Evolutionary conservation across 805 yeast genomes (phyloP).

Genomic region (Cyberlindnera japonica): DNA sequence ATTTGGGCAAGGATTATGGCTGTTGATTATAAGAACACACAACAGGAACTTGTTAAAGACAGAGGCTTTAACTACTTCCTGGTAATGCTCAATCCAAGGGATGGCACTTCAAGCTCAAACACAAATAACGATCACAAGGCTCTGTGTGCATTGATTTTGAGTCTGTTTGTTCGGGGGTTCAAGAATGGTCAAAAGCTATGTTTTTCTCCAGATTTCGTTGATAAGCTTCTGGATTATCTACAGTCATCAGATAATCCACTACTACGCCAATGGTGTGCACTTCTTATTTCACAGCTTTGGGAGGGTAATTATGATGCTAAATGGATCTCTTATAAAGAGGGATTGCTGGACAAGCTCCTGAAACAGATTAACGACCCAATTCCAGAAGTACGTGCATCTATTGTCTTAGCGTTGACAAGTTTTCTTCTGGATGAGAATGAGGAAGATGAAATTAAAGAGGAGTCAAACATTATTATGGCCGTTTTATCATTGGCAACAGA

Average conservation of each 20-base stretch:
- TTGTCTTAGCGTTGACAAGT: conserved; percentile 66
- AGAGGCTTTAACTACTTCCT: conserved; percentile 86
- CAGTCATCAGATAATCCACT: conserved; percentile 78
- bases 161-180: conserved; percentile 80
- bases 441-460: conserved; percentile 54
- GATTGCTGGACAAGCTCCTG: conserved; percentile 52
- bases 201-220: conserved; percentile 66
- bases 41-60: conserved; percentile 87
- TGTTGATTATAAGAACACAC: conserved; percentile 85
- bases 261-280: conserved; percentile 87
- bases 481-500: conserved; percentile 71
- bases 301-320: conserved; percentile 69
- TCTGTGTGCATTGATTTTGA: conserved; percentile 87
- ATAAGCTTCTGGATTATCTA: conserved; percentile 61
- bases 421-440: conserved; percentile 50
- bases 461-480: conserved; percentile 63
- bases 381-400: conserved; percentile 90
- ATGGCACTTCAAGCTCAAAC: conserved; percentile 16
- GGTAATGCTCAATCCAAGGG: conserved; percentile 59
- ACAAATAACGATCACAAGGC: conserved; percentile 74
- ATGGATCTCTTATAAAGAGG: conserved; percentile 63
- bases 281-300: conserved; percentile 76
- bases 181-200: conserved; percentile 77
- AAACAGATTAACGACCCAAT: conserved; percentile 77
- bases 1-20: conserved; percentile 99